phyloP scores from a whole-genome alignment of 108 stramenopile genomes.

The Cafeteria roenbergensis region DNA sequence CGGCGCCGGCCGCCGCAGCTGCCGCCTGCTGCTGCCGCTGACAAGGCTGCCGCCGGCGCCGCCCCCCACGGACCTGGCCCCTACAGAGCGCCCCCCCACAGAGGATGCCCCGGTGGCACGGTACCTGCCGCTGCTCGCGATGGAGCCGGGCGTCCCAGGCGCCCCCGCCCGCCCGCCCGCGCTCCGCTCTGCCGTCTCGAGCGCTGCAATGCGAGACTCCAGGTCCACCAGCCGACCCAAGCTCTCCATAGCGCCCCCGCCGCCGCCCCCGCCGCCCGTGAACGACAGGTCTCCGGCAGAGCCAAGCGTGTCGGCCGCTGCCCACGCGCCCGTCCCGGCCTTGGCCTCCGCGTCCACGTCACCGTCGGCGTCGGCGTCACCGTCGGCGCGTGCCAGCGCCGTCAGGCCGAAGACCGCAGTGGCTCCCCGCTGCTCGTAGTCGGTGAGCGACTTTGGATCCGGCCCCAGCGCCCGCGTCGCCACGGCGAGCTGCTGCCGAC shows the following conservation, averaged over 20 bases:
- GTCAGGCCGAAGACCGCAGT: neutral
- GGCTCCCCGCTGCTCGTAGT: neutral
- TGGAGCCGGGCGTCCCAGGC: neutral
- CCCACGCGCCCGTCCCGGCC: neutral
- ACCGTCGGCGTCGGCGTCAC: neutral
- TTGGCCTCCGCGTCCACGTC: neutral
- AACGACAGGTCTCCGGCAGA: neutral
- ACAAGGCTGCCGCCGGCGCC: neutral
- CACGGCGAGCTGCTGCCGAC: constrained; percentile 19
- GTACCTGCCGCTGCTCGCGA: neutral
- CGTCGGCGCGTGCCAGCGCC: neutral
- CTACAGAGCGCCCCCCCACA: neutral
- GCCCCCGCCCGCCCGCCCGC: too few species aligned
- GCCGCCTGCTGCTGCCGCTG: neutral
- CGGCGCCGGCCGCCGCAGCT: too few species aligned
- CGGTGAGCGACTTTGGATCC: neutral
- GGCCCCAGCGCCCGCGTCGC: constrained; percentile 16
- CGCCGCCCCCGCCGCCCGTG: neutral
- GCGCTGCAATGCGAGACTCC: neutral
- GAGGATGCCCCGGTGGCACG: neutral
- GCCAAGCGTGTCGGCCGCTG: neutral
- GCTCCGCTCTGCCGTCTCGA: neutral
- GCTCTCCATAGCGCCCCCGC: neutral
- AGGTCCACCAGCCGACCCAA: neutral
- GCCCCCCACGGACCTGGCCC: too few species aligned